Evolutionary conservation across 768 basidiomycete genomes (phyloP), one percentile per base, ranked within the genome.

Genomic region (Dioszegia hungarica): DNA sequence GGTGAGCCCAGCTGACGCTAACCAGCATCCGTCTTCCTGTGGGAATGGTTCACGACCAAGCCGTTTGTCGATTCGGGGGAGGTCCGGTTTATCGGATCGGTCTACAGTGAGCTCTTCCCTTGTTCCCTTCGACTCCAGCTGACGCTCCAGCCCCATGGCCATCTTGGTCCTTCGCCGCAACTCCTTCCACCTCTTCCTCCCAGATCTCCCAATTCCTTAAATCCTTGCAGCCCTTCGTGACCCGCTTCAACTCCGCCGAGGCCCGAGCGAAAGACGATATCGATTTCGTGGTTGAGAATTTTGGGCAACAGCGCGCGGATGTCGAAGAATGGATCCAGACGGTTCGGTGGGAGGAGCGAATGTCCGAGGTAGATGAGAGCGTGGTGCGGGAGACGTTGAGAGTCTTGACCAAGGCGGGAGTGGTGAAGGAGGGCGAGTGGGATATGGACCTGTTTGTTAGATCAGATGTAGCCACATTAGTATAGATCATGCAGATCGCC

Each of bases 81-180:
- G 73, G 86, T 84, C 49, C 84, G 87, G 12, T 91, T 92, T 77
- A 91, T 93, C 74, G 74, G 89, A 80, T 75, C 74, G 0, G 73
- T 75, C 5, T 71, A 72, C 50, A 75, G 74, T 73, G 52, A 46
- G 45, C 53, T 52, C 56, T 15, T 6, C 38, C 25, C 28, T 6
- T 9, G 19, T 31, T n/a, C 10, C 11, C 31, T 2, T 37, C 14
- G 37, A 11, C 28, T 11, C 17, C 8, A 12, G 46, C 53, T 54
- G 36, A 60, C 39, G 11, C 19, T 36, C 85, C 86, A 34, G 97
- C 93, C 0, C 94, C 94, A 0, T 99, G 94, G 94, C 89, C 92
- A 14, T 93, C 90, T 0, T 99, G 94, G 94, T 78, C 89, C 56
- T 89, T 98, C 68, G 93, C 89, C 24, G 90, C 90, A 8, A 87